phyloP scores from a whole-genome alignment of 495 filamentous ascomycete genomes.

The Elaphomyces granulatus region DNA sequence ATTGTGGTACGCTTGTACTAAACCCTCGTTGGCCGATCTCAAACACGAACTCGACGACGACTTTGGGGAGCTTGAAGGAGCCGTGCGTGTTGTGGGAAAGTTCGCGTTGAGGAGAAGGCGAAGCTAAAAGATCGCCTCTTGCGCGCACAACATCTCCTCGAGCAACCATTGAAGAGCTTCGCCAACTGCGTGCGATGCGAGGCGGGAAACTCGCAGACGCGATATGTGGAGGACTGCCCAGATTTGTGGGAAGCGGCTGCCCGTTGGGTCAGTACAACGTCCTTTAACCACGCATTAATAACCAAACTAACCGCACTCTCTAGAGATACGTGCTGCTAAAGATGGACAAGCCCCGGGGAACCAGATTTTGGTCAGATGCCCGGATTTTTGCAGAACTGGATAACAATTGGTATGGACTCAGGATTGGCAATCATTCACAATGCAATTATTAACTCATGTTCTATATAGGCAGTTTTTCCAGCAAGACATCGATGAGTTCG shows the following conservation, averaged over 20 bases:
- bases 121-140: neutral
- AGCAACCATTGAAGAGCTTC: neutral
- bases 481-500: no score
- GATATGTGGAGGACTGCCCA: neutral
- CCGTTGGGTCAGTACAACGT: neutral
- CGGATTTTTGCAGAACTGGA: neutral
- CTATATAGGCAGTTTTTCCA: no score
- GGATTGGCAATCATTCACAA: neutral
- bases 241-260: neutral
- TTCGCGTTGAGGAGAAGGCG: neutral
- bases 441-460: neutral
- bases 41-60: neutral
- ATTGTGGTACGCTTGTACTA: neutral
- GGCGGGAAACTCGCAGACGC: neutral
- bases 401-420: neutral
- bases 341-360: neutral
- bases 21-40: neutral
- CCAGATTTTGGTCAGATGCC: neutral
- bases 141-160: neutral
- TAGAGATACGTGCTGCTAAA: neutral
- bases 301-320: neutral
- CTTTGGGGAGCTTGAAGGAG: neutral
- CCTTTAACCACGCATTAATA: neutral
- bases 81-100: neutral
- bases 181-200: neutral